Percentiles rank a stretch among this genome's conserved stretches.
phyloP scores from a whole-genome alignment of 2,329 filamentous ascomycete genomes.

The Hymenoscyphus scutula region DNA sequence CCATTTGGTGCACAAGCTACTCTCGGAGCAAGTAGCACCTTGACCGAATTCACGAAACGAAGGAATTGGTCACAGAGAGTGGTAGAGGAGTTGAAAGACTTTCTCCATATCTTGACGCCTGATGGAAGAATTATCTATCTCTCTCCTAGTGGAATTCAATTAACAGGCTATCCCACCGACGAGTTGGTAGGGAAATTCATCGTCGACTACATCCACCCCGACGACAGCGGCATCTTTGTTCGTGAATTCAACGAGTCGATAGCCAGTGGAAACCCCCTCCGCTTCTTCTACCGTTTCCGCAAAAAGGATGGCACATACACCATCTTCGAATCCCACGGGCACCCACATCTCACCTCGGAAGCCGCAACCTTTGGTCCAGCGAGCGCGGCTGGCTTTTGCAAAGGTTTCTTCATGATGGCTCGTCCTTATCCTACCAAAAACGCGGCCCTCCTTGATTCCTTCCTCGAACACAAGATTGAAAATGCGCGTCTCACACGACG shows the following conservation, averaged over 20 bases:
- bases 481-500: conserved; percentile 83
- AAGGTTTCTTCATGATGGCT: conserved; percentile 91
- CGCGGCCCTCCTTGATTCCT: conserved; percentile 80
- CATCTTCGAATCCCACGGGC: conserved; percentile 90
- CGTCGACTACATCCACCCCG: conserved; percentile 78
- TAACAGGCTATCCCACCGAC: conserved; percentile 72
- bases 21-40: conserved; percentile 46
- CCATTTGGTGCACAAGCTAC: conserved; percentile 30
- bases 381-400: conserved; percentile 69
- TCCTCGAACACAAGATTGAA: conserved; percentile 94
- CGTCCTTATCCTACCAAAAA: conserved; percentile 88
- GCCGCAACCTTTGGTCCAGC: conserved; percentile 60
- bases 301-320: conserved; percentile 70
- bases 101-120: conserved; percentile 82
- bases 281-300: conserved; percentile 82
- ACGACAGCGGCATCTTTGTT: conserved; percentile 79
- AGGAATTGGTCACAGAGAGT: conserved; percentile 85
- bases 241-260: conserved; percentile 89
- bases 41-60: conserved; percentile 65
- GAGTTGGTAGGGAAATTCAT: conserved; percentile 75
- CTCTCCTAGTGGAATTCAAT: conserved; percentile 70
- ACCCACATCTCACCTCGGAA: conserved; percentile 79
- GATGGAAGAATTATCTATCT: conserved; percentile 81
- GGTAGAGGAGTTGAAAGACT: conserved; percentile 84
- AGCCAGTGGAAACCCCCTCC: conserved; percentile 72